These are phyloP conservation scores for Violaceomyces palustris DNA, from an alignment of 1,284 basidiomycete species.

Conservation along the genomic window DNA sequence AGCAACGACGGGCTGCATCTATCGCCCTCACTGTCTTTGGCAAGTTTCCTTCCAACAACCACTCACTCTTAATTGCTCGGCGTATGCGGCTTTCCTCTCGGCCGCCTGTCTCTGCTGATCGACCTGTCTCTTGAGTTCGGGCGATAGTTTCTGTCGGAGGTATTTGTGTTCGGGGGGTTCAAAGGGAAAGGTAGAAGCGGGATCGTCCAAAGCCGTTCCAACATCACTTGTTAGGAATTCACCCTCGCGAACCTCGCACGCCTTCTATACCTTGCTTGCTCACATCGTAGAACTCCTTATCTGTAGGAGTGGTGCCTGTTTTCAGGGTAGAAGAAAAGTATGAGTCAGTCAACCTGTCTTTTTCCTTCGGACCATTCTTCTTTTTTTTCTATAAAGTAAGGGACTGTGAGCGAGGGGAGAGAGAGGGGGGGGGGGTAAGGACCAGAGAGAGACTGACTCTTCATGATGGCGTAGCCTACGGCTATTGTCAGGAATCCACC, in stretches of 20 bases:
- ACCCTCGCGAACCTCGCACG: too few species aligned
- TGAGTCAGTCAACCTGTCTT: background rate
- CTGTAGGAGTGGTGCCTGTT: constrained; percentile 40
- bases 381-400: too few species aligned
- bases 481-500: constrained; percentile 21
- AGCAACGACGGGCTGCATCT: background rate
- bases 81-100: constrained; percentile 34
- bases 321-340: background rate
- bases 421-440: background rate
- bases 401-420: background rate
- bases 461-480: constrained; percentile 41
- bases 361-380: too few species aligned
- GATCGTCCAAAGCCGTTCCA: background rate
- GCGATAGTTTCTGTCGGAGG: constrained; percentile 19
- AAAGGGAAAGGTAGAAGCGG: background rate
- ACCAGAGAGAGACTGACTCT: constrained; percentile 21
- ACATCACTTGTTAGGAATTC: background rate
- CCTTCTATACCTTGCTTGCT: constrained; percentile 2
- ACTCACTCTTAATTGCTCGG: constrained; percentile 40
- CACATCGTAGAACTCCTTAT: constrained; percentile 45
- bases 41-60: background rate
- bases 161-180: background rate
- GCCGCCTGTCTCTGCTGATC: constrained; percentile 31
- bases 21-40: background rate
- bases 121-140: constrained; percentile 41